Conservation (phyloP, 768 basidiomycete species). For the Leccinum aurantiacum region DNA sequence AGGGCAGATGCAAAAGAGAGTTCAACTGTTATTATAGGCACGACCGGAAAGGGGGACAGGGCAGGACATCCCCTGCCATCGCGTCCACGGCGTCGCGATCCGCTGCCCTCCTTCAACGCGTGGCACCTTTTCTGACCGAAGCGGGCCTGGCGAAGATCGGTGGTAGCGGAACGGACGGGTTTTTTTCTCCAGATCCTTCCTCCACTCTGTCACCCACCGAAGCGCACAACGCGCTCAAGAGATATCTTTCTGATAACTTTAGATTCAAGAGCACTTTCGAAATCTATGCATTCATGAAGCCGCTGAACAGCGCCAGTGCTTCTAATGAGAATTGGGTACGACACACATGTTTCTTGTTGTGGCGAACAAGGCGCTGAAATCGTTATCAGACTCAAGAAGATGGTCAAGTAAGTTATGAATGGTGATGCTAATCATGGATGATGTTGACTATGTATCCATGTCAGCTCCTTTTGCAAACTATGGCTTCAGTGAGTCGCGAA, state of each 20-base stretch:
- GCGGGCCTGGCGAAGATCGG: slow-evolving; percentile 45
- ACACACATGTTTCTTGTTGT: not conserved
- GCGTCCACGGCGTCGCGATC: slow-evolving; percentile 10
- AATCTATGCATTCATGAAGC: slow-evolving; percentile 45
- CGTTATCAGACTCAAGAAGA: slow-evolving; percentile 44
- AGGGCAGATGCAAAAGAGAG: slow-evolving; percentile 46
- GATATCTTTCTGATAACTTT: slow-evolving; percentile 44
- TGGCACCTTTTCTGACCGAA: slow-evolving; percentile 47
- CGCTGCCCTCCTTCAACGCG: slow-evolving; percentile 19
- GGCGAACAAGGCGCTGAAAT: not conserved
- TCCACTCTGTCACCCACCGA: slow-evolving; percentile 43
- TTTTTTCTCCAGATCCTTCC: slow-evolving; percentile 36
- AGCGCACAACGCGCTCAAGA: slow-evolving; percentile 45
- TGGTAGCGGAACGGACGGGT: slow-evolving; percentile 43
- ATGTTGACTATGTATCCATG: slow-evolving; percentile 1
- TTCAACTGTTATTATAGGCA: slow-evolving; percentile 49
- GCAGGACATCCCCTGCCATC: slow-evolving; percentile 3
- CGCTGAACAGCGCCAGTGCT: slow-evolving; percentile 38
- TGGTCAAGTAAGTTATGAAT: slow-evolving; percentile 43
- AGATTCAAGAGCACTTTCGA: slow-evolving; percentile 42
- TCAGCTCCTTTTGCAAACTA: slow-evolving; percentile 40
- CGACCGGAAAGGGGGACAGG: slow-evolving; percentile 11
- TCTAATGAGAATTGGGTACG: slow-evolving; percentile 45
- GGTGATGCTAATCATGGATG: slow-evolving; percentile 1
- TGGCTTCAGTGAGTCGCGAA: slow-evolving; percentile 37